These are phyloP conservation scores for Serendipita sp. DNA, from an alignment of 768 basidiomycete species.

Conservation along the genomic window DNA sequence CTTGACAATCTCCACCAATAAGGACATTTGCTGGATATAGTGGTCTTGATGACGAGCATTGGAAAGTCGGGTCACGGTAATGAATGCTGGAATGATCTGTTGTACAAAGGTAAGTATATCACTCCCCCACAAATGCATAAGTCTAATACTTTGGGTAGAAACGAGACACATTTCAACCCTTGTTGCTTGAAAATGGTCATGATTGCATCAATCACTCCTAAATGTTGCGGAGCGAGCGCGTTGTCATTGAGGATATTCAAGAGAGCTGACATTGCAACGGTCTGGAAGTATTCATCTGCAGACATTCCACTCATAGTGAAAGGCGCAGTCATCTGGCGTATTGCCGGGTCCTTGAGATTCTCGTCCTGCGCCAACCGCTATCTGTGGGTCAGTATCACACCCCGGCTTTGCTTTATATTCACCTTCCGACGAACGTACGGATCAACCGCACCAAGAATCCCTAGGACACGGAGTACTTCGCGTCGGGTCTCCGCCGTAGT, in stretches of 20 bases:
- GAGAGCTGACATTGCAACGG: constrained; percentile 80
- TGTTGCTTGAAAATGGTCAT: constrained; percentile 99
- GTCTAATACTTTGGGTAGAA: constrained; percentile 65
- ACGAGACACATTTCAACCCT: constrained; percentile 88
- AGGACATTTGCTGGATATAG: constrained; percentile 88
- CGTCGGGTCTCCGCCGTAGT: constrained; percentile 51
- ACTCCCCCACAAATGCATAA: constrained; percentile 25
- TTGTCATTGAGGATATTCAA: constrained; percentile 80
- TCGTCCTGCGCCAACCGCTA: not conserved
- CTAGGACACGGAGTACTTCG: constrained; percentile 88
- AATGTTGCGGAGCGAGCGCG: constrained; percentile 70
- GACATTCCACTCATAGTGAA: constrained; percentile 24
- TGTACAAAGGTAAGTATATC: constrained; percentile 23
- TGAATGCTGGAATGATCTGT: constrained; percentile 83
- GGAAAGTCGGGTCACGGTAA: constrained; percentile 69
- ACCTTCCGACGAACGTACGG: constrained; percentile 78
- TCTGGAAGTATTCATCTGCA: constrained; percentile 95
- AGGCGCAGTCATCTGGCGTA: constrained; percentile 16
- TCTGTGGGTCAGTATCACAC: not conserved
- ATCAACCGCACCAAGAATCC: constrained; percentile 89
- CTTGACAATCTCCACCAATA: constrained; percentile 90
- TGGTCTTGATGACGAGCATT: constrained; percentile 78
- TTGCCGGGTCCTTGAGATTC: not conserved
- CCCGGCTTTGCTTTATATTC: constrained; percentile 20
- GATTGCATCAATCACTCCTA: constrained; percentile 90